Evolutionary conservation across 306 rosid genomes (phyloP).

Genomic region (Trichosanthes cucumerina): DNA sequence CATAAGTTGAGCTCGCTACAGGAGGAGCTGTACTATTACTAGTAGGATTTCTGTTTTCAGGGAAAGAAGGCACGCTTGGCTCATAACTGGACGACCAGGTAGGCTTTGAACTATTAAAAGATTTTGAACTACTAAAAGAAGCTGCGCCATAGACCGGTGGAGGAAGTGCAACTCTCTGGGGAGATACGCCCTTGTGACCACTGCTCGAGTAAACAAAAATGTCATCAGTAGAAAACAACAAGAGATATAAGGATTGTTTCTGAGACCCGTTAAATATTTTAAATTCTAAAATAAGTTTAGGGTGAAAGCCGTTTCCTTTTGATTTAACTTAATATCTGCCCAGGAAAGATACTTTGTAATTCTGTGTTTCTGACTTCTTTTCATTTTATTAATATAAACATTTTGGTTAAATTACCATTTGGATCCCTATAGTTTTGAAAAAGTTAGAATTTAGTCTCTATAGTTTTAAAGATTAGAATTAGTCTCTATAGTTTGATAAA

Average conservation of each 20-base stretch:
- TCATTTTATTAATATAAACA: neutral
- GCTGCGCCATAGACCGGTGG: constrained; percentile 49
- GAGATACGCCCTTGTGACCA: constrained; percentile 32
- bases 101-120: constrained; percentile 30
- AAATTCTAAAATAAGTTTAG: neutral
- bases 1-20: constrained; percentile 50
- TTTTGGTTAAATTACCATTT: no score
- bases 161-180: constrained; percentile 76
- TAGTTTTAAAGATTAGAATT: no score
- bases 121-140: constrained; percentile 20
- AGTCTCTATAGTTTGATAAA: no score
- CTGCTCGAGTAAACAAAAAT: constrained; percentile 28
- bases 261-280: neutral
- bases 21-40: constrained; percentile 50
- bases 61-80: constrained; percentile 47
- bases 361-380: neutral
- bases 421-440: no score
- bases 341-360: neutral
- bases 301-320: neutral
- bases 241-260: neutral
- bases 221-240: neutral
- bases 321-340: neutral
- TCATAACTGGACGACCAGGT: constrained; percentile 29
- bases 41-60: constrained; percentile 17
- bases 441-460: no score